Evolutionary conservation across 2,329 filamentous ascomycete species (phyloP), one percentile per base, ranked within the genome.

Genomic region (Penicillium sp.): DNA sequence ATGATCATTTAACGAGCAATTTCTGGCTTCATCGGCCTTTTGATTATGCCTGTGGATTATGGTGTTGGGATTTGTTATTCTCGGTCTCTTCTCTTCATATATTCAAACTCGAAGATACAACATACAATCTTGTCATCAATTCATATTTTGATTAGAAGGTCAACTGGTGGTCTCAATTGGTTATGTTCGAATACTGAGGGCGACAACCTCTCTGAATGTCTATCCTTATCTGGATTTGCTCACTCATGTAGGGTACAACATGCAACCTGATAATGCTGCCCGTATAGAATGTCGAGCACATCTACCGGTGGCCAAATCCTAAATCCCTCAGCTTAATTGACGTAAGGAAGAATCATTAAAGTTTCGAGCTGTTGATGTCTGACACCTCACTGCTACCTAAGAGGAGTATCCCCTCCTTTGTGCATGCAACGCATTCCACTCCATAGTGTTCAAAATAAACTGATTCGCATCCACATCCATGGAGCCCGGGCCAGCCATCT

Each of bases 11-110:
- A 19, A 38, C n/a, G 17, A 32, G 26, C 31, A 22, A 32, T 48
- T 21, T 42, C 19, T 43, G 26, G 12, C 31, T 42, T 24, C 15
- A 26, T 31, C 21, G 12, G 24, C 29, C 15, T 49, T 24, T 45
- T 39, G 17, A 22, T 49, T 33, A 45, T 38, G 37, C 12, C 24
- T 50, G 10, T 50, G 17, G 6, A 19, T 29, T 32, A 19, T 24
- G 37, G 43, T 17, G 6, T 22, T 6, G 10, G 21, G 10, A 4
- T 17, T 28, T 34, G 17, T 49, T 40, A 15, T 40, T 50, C 17
- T 47, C 37, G 31, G 24, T 35, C 24, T 41, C 24, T 41, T 26
- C 48, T 41, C 19, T 41, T 39, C 31, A 50, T 50, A 47, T 47
- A 38, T 22, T 42, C 31, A 32, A 47, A 35, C 22, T 37, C 31